A percentile compares a stretch with the other conserved stretches of the same genome.
These are phyloP conservation scores for Pezizomycotina sp. DNA, from an alignment of 2,329 filamentous ascomycete species.

Conservation along the genomic window DNA sequence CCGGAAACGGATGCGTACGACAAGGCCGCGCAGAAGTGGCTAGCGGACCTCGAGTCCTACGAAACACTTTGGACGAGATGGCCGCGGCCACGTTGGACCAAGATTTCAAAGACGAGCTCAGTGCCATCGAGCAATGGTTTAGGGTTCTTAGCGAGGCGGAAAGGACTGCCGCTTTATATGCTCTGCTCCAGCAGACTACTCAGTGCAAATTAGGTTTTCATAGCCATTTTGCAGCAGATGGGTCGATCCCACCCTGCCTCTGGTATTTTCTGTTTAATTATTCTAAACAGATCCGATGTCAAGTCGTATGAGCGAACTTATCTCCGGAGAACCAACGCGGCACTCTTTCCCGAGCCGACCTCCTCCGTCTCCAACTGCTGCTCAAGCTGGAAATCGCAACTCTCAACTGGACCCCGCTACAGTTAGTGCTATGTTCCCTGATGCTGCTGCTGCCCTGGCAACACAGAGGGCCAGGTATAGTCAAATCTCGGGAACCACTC, in stretches of 20 bases:
- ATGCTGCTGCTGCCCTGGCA: conserved; percentile 93
- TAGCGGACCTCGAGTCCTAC: conserved; percentile 96
- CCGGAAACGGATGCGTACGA: conserved; percentile 69
- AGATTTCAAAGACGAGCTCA: conserved; percentile 98
- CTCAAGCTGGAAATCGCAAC: conserved; percentile 76
- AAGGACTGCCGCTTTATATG: conserved; percentile 85
- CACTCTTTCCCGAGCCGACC: conserved; percentile 68
- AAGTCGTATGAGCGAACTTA: conserved; percentile 83
- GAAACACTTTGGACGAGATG: conserved; percentile 99
- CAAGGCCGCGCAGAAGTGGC: conserved; percentile 93
- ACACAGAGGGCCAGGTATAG: conserved; percentile 97
- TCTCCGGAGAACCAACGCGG: conserved; percentile 80
- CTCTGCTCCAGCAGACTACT: conserved; percentile 90
- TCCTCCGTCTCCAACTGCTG: conserved; percentile 41
- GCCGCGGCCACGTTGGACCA: conserved; percentile 95
- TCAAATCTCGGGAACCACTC: conserved; percentile 78
- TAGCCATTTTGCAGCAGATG: conserved; percentile 97
- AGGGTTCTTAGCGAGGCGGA: conserved; percentile 92
- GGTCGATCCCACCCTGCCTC: conserved; percentile 87
- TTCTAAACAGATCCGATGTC: conserved; percentile 64
- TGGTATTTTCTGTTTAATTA: conserved; percentile 10
- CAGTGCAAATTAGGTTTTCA: conserved; percentile 99
- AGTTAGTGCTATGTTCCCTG: conserved; percentile 98
- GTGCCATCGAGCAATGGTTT: conserved; percentile 99
- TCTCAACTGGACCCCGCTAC: conserved; percentile 85